phyloP scores from a whole-genome alignment of 148 eudicot genomes.

The Chenopodium formosanum region DNA sequence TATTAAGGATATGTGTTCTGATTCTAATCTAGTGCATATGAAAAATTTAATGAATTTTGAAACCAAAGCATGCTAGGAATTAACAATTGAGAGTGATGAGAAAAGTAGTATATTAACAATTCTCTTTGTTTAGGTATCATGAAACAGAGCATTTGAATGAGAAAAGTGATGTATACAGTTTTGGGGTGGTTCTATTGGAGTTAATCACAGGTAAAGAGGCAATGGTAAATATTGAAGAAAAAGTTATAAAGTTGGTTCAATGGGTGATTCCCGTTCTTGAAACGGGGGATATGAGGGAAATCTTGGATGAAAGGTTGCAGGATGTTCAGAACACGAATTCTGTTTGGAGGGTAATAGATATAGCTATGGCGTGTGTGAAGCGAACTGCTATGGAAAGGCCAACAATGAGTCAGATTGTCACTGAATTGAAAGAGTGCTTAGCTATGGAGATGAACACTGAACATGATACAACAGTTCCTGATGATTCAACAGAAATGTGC shows the following conservation, averaged over 20 bases:
- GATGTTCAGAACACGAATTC: constrained; percentile 24
- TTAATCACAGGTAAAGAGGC: constrained; percentile 33
- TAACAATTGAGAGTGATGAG: too few species aligned
- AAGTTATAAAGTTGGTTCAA: constrained; percentile 3
- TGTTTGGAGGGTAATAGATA: constrained; percentile 27
- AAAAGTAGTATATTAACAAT: neutral
- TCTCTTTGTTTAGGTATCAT: constrained; percentile 19
- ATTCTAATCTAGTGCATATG: too few species aligned
- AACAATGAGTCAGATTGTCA: constrained; percentile 32
- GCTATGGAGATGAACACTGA: constrained; percentile 2
- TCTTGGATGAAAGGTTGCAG: constrained; percentile 30
- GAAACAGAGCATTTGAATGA: constrained; percentile 9
- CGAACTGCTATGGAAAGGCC: constrained; percentile 25
- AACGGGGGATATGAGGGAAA: constrained; percentile 23
- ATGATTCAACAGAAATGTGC: constrained; percentile 3
- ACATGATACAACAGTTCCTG: neutral
- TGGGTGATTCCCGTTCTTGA: constrained; percentile 22
- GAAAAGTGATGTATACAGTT: constrained; percentile 26
- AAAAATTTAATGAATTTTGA: too few species aligned
- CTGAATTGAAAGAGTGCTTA: constrained; percentile 33
- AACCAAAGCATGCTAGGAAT: too few species aligned
- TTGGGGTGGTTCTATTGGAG: constrained; percentile 37
- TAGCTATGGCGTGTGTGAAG: constrained; percentile 36
- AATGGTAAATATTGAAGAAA: neutral
- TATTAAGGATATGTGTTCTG: too few species aligned